Conservation (phyloP, 2,329 filamentous ascomycete species). For the Fusarium sp. region DNA sequence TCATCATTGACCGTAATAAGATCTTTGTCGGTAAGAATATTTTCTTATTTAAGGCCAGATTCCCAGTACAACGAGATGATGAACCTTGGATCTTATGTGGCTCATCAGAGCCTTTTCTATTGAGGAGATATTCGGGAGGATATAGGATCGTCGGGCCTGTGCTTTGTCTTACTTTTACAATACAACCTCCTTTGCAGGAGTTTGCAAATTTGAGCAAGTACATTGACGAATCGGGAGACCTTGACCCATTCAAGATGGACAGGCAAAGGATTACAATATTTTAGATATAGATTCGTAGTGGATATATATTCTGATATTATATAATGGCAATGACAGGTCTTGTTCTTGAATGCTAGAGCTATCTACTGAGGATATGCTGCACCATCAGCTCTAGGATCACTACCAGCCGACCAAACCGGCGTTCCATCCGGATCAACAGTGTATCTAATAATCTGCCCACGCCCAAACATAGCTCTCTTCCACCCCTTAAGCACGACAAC, state of each 20-base stretch:
- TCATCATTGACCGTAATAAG: background rate
- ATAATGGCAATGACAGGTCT: background rate
- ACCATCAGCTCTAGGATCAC: constrained; percentile 88
- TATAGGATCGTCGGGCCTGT: background rate
- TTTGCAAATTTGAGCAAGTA: background rate
- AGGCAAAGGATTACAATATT: background rate
- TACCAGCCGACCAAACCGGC: constrained; percentile 86
- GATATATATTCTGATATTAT: background rate
- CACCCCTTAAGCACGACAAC: constrained; percentile 74
- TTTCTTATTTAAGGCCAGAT: background rate
- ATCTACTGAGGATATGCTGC: constrained; percentile 62
- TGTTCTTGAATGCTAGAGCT: accelerated
- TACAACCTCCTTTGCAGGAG: background rate
- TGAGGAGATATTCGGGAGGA: background rate
- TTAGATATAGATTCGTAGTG: background rate
- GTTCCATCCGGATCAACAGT: constrained; percentile 76
- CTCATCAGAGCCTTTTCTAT: background rate
- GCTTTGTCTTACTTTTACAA: background rate
- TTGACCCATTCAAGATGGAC: background rate
- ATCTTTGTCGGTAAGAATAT: accelerated
- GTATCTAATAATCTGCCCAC: constrained; percentile 86
- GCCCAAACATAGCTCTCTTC: constrained; percentile 76
- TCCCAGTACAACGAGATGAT: background rate
- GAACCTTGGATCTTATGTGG: background rate
- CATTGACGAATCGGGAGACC: background rate